Evolutionary conservation across 2,329 filamentous ascomycete genomes (phyloP).

Genomic region (Claviceps sp.): DNA sequence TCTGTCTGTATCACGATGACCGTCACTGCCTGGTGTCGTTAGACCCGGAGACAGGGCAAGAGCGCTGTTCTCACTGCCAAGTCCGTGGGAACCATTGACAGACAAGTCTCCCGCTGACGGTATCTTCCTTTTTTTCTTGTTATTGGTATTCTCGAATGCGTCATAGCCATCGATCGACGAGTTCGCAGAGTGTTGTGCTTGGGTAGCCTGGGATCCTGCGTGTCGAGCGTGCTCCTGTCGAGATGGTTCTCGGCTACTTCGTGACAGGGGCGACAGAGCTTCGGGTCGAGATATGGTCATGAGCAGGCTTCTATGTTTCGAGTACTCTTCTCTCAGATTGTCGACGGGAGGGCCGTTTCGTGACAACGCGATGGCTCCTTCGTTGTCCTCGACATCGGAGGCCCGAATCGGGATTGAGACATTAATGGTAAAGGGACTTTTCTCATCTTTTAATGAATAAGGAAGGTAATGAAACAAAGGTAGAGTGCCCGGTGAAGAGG

Average conservation of each 20-base stretch:
- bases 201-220: conserved; percentile 22
- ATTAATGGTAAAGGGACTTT: conserved; percentile 9
- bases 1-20: conserved; percentile 13
- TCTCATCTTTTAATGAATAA: conserved; percentile 40
- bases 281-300: conserved; percentile 35
- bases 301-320: conserved; percentile 22
- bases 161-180: conserved; percentile 81
- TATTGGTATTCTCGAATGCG: conserved; percentile 95
- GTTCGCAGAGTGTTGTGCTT: conserved; percentile 52
- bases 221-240: conserved; percentile 33
- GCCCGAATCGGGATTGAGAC: not conserved
- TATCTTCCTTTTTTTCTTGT: conserved; percentile 98
- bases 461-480: conserved; percentile 55
- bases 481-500: conserved; percentile 54
- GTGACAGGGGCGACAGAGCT: conserved; percentile 27
- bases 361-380: conserved; percentile 5
- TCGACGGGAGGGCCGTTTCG: conserved; percentile 10
- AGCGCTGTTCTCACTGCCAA: conserved; percentile 28
- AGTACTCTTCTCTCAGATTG: conserved; percentile 45
- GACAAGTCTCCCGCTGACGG: conserved; percentile 67
- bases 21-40: conserved; percentile 17
- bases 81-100: conserved; percentile 26
- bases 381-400: not conserved
- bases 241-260: conserved; percentile 27
- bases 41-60: conserved; percentile 13